These are phyloP conservation scores for Glycine latifolia DNA, from an alignment of 306 rosid species.

Conservation along the genomic window DNA sequence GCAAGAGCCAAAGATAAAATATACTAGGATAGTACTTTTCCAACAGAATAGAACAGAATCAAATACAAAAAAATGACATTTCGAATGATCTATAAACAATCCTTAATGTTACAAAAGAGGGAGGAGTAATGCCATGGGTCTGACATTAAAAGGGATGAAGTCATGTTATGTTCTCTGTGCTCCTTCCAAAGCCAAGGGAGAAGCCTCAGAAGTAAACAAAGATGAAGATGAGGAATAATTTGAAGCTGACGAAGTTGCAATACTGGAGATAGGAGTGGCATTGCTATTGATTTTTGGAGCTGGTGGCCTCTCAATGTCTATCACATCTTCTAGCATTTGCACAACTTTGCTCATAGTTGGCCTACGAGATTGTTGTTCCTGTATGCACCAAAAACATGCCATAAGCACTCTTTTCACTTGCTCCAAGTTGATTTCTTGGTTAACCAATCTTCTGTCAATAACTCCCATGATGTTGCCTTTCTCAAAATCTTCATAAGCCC, in stretches of 20 bases:
- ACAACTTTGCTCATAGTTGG: conserved; percentile 80
- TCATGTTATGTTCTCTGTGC: conserved; percentile 44
- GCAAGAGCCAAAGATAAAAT: not conserved
- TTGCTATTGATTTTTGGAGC: conserved; percentile 59
- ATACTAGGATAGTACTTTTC: not conserved
- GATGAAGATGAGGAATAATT: conserved; percentile 47
- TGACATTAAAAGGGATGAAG: too few species aligned
- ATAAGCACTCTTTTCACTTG: conserved; percentile 67
- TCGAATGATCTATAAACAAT: not conserved
- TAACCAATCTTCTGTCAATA: conserved; percentile 62
- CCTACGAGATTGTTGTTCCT: conserved; percentile 78
- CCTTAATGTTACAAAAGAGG: conserved; percentile 13
- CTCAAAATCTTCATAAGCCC: conserved; percentile 82
- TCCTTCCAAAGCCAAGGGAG: conserved; percentile 45
- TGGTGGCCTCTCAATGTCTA: conserved; percentile 70
- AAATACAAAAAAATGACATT: not conserved
- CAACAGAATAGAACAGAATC: not conserved
- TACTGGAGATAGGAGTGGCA: conserved; percentile 49
- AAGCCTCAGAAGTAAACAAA: conserved; percentile 10
- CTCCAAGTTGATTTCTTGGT: conserved; percentile 65
- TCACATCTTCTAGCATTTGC: conserved; percentile 87
- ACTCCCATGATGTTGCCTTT: conserved; percentile 68
- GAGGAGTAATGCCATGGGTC: not conserved
- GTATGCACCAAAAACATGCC: conserved; percentile 87
- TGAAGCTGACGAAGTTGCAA: conserved; percentile 51